A percentile compares a stretch with the other conserved stretches of the same genome.
Conservation (phyloP, 441 rosid genomes). For the Arabidopsis lyrata region DNA sequence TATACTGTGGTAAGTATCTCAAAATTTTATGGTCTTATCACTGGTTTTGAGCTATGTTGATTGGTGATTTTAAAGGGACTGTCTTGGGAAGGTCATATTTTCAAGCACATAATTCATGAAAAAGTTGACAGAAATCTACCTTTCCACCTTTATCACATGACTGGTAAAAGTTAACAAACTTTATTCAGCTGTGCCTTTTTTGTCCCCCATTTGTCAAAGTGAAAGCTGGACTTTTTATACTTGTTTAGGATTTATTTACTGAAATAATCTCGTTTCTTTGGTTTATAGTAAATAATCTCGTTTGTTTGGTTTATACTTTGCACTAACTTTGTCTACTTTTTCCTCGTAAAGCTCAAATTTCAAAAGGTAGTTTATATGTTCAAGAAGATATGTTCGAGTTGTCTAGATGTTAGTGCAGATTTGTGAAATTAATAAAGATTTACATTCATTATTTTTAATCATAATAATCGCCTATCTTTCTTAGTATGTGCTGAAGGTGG, state of each 20-base stretch:
- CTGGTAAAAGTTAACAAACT: slow-evolving; percentile 40
- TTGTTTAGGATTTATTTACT: slow-evolving; percentile 33
- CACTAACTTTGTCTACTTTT: slow-evolving; percentile 34
- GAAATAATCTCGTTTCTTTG: slow-evolving; percentile 20
- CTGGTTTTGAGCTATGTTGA: slow-evolving; percentile 18
- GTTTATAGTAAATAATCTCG: slow-evolving; percentile 19
- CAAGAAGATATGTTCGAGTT: slow-evolving; percentile 23
- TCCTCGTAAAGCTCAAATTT: slow-evolving; percentile 39
- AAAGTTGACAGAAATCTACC: slow-evolving; percentile 36
- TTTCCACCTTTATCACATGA: slow-evolving; percentile 42
- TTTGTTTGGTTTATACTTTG: slow-evolving; percentile 22
- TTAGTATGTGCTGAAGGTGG: slow-evolving; percentile 26
- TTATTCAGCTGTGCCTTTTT: slow-evolving; percentile 40
- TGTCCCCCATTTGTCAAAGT: slow-evolving; percentile 44
- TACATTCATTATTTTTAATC: not conserved
- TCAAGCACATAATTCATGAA: slow-evolving; percentile 35
- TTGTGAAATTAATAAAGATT: slow-evolving; percentile 38
- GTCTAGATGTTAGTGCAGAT: slow-evolving; percentile 40
- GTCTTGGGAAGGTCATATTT: slow-evolving; percentile 42
- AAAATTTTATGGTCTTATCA: too few relatives aligned
- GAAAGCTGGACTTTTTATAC: slow-evolving; percentile 38
- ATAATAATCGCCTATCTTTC: not conserved
- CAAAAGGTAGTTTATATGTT: slow-evolving; percentile 35
- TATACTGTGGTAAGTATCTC: too few relatives aligned
- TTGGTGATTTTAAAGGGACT: slow-evolving; percentile 25